Conservation (phyloP, 345 rosid species). For the Bruguiera parviflora region DNA sequence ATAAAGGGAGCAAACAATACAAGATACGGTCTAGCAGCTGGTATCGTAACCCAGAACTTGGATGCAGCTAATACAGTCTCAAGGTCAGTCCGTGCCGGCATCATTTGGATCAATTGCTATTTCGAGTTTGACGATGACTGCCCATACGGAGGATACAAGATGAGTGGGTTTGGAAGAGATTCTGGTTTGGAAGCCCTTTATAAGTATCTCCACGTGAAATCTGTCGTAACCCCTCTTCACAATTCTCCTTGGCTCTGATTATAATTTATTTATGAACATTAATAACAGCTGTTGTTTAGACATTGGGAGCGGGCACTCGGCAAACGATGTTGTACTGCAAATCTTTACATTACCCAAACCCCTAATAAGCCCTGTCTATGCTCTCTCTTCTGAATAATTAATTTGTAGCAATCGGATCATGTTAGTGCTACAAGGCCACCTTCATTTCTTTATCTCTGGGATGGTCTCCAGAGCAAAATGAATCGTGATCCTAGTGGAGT, state of each 20-base stretch:
- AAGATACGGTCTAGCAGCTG: conserved; percentile 74
- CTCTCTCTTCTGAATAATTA: no score
- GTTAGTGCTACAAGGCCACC: no score
- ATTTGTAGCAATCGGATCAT: no score
- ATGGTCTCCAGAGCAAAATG: no score
- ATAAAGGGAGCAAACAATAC: conserved; percentile 63
- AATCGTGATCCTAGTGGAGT: no score
- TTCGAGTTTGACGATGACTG: conserved; percentile 52
- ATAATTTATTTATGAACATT: neutral
- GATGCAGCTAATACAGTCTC: conserved; percentile 65
- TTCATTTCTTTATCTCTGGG: no score
- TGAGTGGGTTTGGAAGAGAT: conserved; percentile 71
- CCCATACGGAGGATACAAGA: conserved; percentile 68
- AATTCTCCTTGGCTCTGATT: conserved; percentile 66
- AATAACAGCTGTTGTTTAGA: no score
- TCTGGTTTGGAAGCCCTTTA: conserved; percentile 57
- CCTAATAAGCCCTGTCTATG: no score
- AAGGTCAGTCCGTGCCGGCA: conserved; percentile 62
- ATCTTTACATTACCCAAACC: no score
- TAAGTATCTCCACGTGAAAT: conserved; percentile 57
- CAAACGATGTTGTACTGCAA: no score
- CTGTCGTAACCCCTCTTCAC: conserved; percentile 60
- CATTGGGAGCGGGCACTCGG: no score
- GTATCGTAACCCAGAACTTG: conserved; percentile 57
- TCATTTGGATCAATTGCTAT: conserved; percentile 71